phyloP scores from a whole-genome alignment of 371 early-diverging fungal genomes.

The Catenaria anguillulae region DNA sequence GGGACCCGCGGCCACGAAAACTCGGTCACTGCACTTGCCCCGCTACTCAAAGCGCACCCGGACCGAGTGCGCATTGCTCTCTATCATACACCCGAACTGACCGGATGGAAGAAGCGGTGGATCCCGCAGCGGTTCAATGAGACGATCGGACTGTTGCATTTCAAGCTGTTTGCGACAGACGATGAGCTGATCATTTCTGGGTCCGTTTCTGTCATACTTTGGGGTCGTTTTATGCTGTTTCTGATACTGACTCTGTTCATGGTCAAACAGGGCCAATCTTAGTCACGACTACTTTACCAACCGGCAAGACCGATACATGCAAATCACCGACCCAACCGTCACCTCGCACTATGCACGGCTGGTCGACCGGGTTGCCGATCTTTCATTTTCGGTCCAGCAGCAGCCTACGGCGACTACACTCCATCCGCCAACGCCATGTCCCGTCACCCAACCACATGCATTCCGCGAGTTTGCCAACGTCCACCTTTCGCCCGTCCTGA shows the following conservation, averaged over 20 bases:
- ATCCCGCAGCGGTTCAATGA: constrained; percentile 83
- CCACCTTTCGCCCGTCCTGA: neutral
- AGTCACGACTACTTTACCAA: constrained; percentile 84
- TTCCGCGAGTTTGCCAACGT: neutral
- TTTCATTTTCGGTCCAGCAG: constrained; percentile 49
- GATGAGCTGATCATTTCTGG: constrained; percentile 60
- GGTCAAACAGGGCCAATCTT: constrained; percentile 53
- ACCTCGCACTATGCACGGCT: constrained; percentile 25
- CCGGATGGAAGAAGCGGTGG: constrained; percentile 45
- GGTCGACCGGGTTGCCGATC: constrained; percentile 34
- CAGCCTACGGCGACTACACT: neutral
- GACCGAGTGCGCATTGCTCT: constrained; percentile 48
- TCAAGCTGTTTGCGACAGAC: constrained; percentile 84
- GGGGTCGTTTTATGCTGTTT: too few species aligned
- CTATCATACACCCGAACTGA: constrained; percentile 75
- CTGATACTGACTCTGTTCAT: too few species aligned
- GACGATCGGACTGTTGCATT: constrained; percentile 80
- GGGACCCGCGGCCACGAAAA: constrained; percentile 58
- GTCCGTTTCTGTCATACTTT: too few species aligned
- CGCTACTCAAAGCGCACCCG: constrained; percentile 49
- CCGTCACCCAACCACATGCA: neutral
- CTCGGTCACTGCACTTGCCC: constrained; percentile 49
- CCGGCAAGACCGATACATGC: constrained; percentile 86
- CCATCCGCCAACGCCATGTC: neutral
- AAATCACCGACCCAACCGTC: constrained; percentile 31